Evolutionary conservation across 352 stramenopile genomes (phyloP), one percentile per base, ranked within the genome.

Genomic region (Pythium monospermum): DNA sequence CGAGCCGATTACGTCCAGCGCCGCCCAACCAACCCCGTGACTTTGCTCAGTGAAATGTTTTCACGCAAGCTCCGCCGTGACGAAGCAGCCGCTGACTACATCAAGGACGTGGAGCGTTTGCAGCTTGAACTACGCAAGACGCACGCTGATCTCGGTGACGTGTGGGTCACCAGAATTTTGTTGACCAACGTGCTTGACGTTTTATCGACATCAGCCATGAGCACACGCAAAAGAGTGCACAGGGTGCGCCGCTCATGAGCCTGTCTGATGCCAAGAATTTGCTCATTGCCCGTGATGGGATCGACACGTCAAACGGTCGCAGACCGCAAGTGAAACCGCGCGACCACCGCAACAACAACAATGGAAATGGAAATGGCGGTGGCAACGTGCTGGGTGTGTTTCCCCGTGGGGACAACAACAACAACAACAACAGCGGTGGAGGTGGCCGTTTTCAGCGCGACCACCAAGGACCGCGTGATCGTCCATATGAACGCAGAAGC

Each of bases 161-260:
- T 22, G 35, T 41, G 35, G 35, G 12, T 41, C 8, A 41, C 21
- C n/a, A 11, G 35, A 11, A 41, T 41, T 18, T 22, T 41, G 35
- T 19, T 41, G 35, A 41, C 35, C 8, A 41, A 41, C 35, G 35
- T 41, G 8, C 16, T 41, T 41, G 35, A 41, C n/a, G 35, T 41
- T 6, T 41, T 41, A 11, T 18, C 8, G 35, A 41, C 35, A 18
- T 41, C 8, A 41, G 35, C 35, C 16, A 41, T 19, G 35, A 41
- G 6, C 35, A 41, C 35, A 41, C 35, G 8, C 35, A 41, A 19
- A 11, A 18, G 16, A 11, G 21, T 22, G 35, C 35, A 22, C 35
- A 41, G 21, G 35, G 35, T 41, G 35, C 16, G 8, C 6, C 8
- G 8, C 35, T 41, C 12, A 11, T 18, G n/a, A 21, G 8, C 35